Evolutionary conservation across 768 basidiomycete genomes (phyloP).

Genomic region (Auricularia cornea): DNA sequence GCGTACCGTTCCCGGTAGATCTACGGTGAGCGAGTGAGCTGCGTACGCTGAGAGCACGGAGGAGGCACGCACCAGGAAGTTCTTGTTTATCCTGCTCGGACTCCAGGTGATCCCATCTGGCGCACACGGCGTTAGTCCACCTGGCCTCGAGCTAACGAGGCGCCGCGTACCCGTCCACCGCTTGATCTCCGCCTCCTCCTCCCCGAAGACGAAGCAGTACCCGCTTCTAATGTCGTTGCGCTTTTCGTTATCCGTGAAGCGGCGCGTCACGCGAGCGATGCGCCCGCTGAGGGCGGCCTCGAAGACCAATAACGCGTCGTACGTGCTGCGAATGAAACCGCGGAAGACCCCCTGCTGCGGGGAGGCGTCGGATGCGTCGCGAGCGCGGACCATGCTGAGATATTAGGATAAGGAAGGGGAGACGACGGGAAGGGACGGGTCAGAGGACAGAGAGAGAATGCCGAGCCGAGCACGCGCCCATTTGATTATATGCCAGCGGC

Average conservation of each 20-base stretch:
- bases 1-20: constrained; percentile 23
- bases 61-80: constrained; percentile 27
- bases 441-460: background rate
- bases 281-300: constrained; percentile 29
- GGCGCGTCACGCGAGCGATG: constrained; percentile 28
- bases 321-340: constrained; percentile 15
- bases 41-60: background rate
- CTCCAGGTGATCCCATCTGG: constrained; percentile 29
- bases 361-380: background rate
- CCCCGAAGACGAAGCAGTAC: constrained; percentile 33
- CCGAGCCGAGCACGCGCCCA: background rate
- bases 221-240: constrained; percentile 27
- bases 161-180: constrained; percentile 23
- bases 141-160: background rate
- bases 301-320: constrained; percentile 32
- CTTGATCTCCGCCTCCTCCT: constrained; percentile 34
- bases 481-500: background rate
- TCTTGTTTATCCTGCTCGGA: constrained; percentile 30
- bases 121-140: background rate
- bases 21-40: constrained; percentile 7
- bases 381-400: background rate
- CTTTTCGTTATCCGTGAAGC: constrained; percentile 28
- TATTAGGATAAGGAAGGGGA: background rate
- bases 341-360: background rate
- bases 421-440: background rate